Percentiles rank a stretch among this genome's conserved stretches.
phyloP scores from a whole-genome alignment of 306 rosid species.

The Amphicarpaea edgeworthii region DNA sequence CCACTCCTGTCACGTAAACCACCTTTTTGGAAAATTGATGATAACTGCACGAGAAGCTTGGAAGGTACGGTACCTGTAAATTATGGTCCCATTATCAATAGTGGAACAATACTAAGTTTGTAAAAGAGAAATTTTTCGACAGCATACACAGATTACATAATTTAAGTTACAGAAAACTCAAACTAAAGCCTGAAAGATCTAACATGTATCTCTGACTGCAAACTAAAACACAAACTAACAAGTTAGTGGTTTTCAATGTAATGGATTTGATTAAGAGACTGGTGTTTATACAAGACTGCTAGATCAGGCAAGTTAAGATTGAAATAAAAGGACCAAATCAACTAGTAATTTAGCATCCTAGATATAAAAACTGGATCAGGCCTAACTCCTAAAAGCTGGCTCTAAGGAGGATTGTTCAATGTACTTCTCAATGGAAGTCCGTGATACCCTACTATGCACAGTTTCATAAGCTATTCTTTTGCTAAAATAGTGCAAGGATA shows the following conservation, averaged over 20 bases:
- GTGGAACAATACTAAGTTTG: conserved; percentile 12
- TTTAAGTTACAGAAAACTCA: conserved; percentile 12
- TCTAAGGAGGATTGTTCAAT: too few species aligned
- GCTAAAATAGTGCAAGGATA: background rate
- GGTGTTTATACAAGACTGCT: background rate
- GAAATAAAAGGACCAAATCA: conserved; percentile 9
- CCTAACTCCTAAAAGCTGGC: too few species aligned
- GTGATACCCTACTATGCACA: background rate
- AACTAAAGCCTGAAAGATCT: background rate
- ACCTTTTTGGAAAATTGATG: conserved; percentile 66
- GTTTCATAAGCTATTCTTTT: conserved; percentile 1
- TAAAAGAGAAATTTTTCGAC: background rate
- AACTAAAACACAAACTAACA: conserved; percentile 16
- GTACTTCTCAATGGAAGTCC: background rate
- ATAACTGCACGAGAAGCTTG: conserved; percentile 80
- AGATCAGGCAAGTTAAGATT: conserved; percentile 3
- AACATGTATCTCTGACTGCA: background rate
- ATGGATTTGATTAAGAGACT: background rate
- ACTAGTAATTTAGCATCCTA: background rate
- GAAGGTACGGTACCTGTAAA: conserved; percentile 82
- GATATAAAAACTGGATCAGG: background rate
- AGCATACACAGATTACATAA: background rate
- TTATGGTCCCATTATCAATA: conserved; percentile 38
- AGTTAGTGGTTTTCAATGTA: background rate
- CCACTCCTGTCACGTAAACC: conserved; percentile 83